These are phyloP conservation scores for Echinochloa phyllopogon DNA, from an alignment of 176 grass and related monocot species.

Conservation along the genomic window DNA sequence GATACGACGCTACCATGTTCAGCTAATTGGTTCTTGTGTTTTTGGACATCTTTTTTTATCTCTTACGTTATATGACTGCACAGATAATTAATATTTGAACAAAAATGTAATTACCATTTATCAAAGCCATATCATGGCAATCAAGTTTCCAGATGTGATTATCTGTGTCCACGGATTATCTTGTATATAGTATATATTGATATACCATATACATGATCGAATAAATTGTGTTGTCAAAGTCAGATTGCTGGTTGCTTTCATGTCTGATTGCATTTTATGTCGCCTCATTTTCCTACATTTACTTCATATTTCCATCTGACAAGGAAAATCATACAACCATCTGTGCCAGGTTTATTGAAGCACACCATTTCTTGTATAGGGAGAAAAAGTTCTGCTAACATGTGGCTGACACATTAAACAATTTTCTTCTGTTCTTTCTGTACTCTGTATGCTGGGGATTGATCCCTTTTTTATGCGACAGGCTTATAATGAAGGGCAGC, in stretches of 20 bases:
- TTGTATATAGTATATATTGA: neutral
- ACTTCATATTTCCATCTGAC: conserved; percentile 16
- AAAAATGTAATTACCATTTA: neutral
- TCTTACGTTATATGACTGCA: conserved; percentile 22
- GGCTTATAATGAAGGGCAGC: conserved; percentile 85
- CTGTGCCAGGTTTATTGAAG: conserved; percentile 7
- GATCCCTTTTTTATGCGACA: conserved; percentile 42
- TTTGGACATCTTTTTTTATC: conserved; percentile 12
- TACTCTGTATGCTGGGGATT: neutral
- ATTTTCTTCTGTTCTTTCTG: conserved; percentile 26
- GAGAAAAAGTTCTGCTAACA: neutral
- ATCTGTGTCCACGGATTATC: neutral
- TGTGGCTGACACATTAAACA: conserved; percentile 13
- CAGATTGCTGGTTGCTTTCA: conserved; percentile 5
- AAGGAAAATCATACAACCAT: conserved; percentile 14
- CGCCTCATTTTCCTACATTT: conserved; percentile 18
- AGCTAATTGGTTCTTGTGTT: neutral
- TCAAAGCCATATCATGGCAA: neutral
- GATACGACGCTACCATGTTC: neutral
- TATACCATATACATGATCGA: neutral
- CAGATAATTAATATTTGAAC: conserved; percentile 5
- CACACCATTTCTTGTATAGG: conserved; percentile 30
- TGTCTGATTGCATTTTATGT: conserved; percentile 7
- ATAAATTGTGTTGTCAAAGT: conserved; percentile 27
- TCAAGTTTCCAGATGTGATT: neutral